Base-by-base conservation (phyloP, 2,329 filamentous ascomycete species). In the Trichoderma hamatum region DNA sequence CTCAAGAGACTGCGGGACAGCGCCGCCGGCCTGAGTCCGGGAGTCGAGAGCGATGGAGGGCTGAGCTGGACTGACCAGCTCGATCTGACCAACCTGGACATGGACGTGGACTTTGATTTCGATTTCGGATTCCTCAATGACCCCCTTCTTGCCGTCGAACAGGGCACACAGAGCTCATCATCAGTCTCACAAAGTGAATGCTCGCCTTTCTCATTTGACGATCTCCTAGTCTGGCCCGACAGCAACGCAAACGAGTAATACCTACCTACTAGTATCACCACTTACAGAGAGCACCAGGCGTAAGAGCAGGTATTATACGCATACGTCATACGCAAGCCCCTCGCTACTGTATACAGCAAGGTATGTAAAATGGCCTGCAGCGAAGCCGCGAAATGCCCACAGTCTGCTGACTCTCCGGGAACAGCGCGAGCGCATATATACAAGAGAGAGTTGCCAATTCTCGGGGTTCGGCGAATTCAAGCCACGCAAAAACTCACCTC, bases 151-250 rank as follows among this genome's bases (percentile, higher is more conserved):
- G 52, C 19, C 28, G 28, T 24, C 9, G 28, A 28, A n/a, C 3
- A 51, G 19, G 24, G 24, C 36, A 46, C 58, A 7, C 62, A 70
- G 19, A 49, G 39, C 49, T 49, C 56, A 49, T 43, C 39, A n/a
- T 7, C 55, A 34, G 21, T 39, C 32, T 58, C 68, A 39, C 66
- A 61, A 21, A 67, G 30, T 7, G 61, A 51, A 5, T 54, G 30
- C 49, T 58, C 68, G 7, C 60, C 56, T 11, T 28, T 72, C 2
- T 65, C 69, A 1, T 62, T 73, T 24, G 73, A 74, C 24, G 73
- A 74, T 51, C 52, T 73, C 14, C n/a, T 74, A n/a, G 14, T 32
- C 24, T 67, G 65, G 65, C 65, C 65, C 24, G 65, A 61, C 21
- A 51, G 36, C 65, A 61, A 43, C 26, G 36, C 39, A 3, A 51